A percentile compares a stretch with the other conserved stretches of the same genome.
phyloP scores from a whole-genome alignment of 2,329 filamentous ascomycete genomes.

The Plenodomus tracheiphilus region DNA sequence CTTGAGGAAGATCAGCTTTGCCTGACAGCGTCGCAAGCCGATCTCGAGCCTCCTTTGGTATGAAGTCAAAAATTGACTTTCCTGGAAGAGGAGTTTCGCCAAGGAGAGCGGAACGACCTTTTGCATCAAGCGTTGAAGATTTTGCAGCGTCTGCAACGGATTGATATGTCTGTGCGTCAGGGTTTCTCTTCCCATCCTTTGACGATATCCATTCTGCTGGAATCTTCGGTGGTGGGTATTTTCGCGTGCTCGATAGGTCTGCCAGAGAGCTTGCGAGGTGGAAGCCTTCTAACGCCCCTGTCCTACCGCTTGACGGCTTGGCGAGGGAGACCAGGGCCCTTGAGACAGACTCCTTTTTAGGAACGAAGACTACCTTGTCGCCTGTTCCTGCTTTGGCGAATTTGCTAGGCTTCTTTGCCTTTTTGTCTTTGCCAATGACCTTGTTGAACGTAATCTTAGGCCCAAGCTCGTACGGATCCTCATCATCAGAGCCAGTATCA shows the following conservation, averaged over 20 bases:
- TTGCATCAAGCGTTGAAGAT: conserved; percentile 73
- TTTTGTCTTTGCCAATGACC: conserved; percentile 79
- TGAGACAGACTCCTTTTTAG: conserved; percentile 60
- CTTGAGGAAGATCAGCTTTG: conserved; percentile 74
- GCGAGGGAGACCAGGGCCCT: conserved; percentile 49
- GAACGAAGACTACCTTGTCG: conserved; percentile 73
- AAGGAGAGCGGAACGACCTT: conserved; percentile 74
- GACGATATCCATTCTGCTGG: conserved; percentile 73
- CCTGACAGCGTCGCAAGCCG: conserved; percentile 76
- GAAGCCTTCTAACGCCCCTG: conserved; percentile 79
- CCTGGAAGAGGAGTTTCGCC: conserved; percentile 81
- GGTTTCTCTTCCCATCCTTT: conserved; percentile 37
- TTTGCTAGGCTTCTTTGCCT: conserved; percentile 59
- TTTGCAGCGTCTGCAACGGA: conserved; percentile 80
- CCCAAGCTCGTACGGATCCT: conserved; percentile 90
- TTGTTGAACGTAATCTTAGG: conserved; percentile 87
- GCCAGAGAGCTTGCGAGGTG: conserved; percentile 61
- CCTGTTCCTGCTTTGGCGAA: conserved; percentile 66
- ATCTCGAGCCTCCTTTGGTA: conserved; percentile 76
- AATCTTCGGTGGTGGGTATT: conserved; percentile 68
- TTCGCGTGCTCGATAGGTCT: conserved; percentile 48
- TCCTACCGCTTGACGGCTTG: conserved; percentile 80
- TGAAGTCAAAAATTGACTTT: conserved; percentile 94
- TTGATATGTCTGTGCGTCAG: conserved; percentile 48
- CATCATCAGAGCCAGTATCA: conserved; percentile 91